Base-by-base conservation (phyloP, 805 yeast species). In the Grigorovia transvaalensis region DNA sequence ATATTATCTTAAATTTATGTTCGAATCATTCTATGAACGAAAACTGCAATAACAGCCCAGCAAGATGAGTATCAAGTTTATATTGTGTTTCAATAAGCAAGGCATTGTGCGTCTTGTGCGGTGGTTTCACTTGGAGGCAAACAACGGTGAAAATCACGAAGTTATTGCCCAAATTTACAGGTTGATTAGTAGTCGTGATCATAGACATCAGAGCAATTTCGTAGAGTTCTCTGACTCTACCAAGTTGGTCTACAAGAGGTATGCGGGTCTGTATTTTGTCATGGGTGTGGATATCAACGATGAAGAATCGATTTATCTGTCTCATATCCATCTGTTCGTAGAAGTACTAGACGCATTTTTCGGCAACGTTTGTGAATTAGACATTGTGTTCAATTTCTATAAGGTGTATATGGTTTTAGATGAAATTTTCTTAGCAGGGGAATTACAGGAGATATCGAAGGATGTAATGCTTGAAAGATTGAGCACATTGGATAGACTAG, bases 251-350 rank as follows among this genome's bases (percentile, higher is more conserved):
- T 90, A 90, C 65, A 74, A 95, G 56, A 71, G 97, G 53, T 91
- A 91, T 63, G 97, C 96, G 2, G 98, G 98, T 7, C 71, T 91
- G 12, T 91, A 82, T 66, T 89, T 93, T 65, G 81, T 89, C n/a
- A 77, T 85, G 54, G 85, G 95, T 49, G 79, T 90, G 9, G 96
- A 87, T 58, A 64, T 76, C n/a, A 69, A 71, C 11, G 97, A 89
- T 63, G 88, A 86, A 61, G 97, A 89, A 62, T 76, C 93, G 53
- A 79, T 82, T 50, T 86, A 85, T 60, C 71, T 93, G 49, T 96
- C 93, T 55, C 81, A 86, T 29, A 81, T 91, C 42, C 98, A 91
- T 63, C 72, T 90, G 50, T 79, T 91, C 55, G 97, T 91, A 18
- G 96, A 93, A 68, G 80, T 88, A 9, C 71, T 91, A 51, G 98